Percentiles rank a stretch among this genome's conserved stretches.
Evolutionary conservation across 2,329 filamentous ascomycete genomes (phyloP).

Genomic region (Pseudogymnoascus verrucosus): DNA sequence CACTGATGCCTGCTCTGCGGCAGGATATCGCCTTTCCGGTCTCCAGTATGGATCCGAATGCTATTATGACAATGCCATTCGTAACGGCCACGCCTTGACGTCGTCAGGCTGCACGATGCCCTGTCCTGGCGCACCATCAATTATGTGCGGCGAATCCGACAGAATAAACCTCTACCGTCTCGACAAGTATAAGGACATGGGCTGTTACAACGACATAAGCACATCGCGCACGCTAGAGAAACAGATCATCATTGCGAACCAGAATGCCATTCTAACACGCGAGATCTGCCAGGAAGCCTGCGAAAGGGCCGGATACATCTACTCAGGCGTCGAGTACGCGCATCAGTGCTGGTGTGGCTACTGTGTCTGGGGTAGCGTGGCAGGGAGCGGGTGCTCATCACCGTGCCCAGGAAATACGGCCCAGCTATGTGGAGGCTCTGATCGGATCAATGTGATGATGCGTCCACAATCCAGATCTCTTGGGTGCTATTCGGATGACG

Average conservation of each 20-base stretch:
- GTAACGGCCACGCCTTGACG: background rate
- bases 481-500: conserved; percentile 1
- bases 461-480: background rate
- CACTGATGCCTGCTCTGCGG: background rate
- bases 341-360: conserved; percentile 6
- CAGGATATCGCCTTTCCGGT: background rate
- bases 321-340: conserved; percentile 4
- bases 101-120: conserved; percentile 11
- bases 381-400: background rate
- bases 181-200: background rate
- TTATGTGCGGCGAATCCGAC: conserved; percentile 13
- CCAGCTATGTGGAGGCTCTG: background rate
- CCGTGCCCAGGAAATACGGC: background rate
- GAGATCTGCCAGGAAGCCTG: conserved; percentile 1
- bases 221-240: background rate
- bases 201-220: background rate
- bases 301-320: background rate
- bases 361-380: background rate
- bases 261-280: conserved; percentile 2
- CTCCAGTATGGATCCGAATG: background rate
- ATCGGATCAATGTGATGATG: conserved; percentile 1
- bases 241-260: background rate
- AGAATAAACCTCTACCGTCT: conserved; percentile 13
- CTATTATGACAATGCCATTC: background rate
- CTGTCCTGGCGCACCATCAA: conserved; percentile 10